phyloP scores from a whole-genome alignment of 2,329 filamentous ascomycete species.

The Botryosphaeria agaves region DNA sequence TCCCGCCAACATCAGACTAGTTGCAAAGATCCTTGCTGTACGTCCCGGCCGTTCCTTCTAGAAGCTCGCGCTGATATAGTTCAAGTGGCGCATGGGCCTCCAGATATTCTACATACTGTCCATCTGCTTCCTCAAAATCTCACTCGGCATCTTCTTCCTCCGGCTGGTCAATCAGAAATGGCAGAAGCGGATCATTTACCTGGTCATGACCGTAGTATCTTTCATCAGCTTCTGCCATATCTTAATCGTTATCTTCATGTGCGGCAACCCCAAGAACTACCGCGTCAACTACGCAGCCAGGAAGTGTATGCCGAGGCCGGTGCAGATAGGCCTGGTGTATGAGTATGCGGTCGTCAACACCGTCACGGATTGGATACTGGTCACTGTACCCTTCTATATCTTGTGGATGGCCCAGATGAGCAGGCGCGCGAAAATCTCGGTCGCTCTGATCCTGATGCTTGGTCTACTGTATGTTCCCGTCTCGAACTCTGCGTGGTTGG shows the following conservation, averaged over 20 bases:
- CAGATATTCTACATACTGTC: constrained; percentile 19
- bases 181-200: constrained; percentile 15
- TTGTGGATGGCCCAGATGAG: constrained; percentile 24
- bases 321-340: constrained; percentile 3
- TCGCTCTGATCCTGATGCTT: constrained; percentile 21
- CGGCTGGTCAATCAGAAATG: constrained; percentile 23
- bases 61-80: too few relatives aligned
- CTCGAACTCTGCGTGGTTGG: not conserved
- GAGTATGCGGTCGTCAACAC: constrained; percentile 15
- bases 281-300: constrained; percentile 1
- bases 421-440: constrained; percentile 20
- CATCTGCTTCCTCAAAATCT: constrained; percentile 25
- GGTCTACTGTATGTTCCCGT: constrained; percentile 16
- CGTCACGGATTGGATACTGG: constrained; percentile 17
- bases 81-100: too few relatives aligned
- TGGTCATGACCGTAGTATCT: constrained; percentile 14
- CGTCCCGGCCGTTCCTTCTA: too few relatives aligned
- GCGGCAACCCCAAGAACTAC: constrained; percentile 9
- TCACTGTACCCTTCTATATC: constrained; percentile 21
- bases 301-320: constrained; percentile 1
- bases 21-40: not conserved
- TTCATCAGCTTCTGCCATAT: constrained; percentile 11
- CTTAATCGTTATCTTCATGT: constrained; percentile 14
- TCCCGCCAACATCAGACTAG: not conserved
- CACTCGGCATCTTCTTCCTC: constrained; percentile 26